Conservation (phyloP, 73 alveolate genomes). For the Stentor coeruleus region DNA sequence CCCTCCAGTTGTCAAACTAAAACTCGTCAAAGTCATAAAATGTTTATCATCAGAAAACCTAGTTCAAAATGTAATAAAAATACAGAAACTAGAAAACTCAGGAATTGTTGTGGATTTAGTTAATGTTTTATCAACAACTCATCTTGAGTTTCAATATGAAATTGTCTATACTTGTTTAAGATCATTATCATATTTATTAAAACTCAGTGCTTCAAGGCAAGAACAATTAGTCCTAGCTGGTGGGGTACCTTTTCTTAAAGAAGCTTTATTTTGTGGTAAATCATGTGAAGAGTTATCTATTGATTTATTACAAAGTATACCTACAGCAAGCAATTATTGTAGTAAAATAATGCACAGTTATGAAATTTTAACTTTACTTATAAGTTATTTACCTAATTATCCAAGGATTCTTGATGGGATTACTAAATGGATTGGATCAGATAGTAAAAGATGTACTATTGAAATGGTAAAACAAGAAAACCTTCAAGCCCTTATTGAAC, state of each 20-base stretch:
- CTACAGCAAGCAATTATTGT: neutral
- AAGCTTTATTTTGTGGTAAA: neutral
- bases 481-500: neutral
- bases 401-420: neutral
- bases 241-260: neutral
- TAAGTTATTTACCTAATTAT: neutral
- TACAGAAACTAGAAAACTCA: slow-evolving; percentile 5
- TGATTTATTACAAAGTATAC: neutral
- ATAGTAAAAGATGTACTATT: neutral
- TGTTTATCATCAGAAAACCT: neutral
- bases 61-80: neutral
- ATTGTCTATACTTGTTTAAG: neutral
- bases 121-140: neutral
- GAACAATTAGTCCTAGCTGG: slow-evolving; percentile 4
- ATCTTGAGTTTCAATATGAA: neutral
- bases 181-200: neutral
- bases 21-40: neutral
- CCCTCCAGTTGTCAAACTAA: neutral
- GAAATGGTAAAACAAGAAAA: neutral
- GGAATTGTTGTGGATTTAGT: slow-evolving; percentile 19
- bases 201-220: slow-evolving; percentile 6
- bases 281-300: neutral
- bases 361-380: neutral
- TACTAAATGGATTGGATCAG: slow-evolving; percentile 5
- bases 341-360: neutral